Percentiles rank a stretch among this genome's conserved stretches.
Conservation (phyloP, 352 stramenopile species). For the Pythium monospermum region DNA sequence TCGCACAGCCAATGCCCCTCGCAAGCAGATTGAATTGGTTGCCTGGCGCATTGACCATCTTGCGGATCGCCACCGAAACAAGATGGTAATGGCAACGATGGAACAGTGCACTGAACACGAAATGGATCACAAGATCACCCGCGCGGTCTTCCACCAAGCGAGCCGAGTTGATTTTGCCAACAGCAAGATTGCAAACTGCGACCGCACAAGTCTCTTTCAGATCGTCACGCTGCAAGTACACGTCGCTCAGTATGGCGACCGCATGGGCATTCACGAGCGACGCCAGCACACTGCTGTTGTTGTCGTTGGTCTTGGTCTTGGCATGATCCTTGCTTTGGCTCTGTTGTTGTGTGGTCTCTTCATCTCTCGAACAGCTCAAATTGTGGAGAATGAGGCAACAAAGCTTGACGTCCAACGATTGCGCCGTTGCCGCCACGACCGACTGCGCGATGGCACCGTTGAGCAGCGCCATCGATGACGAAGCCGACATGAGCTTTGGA, state of each 20-base stretch:
- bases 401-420: slow-evolving; percentile 32
- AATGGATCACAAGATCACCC: slow-evolving; percentile 48
- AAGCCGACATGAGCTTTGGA: no score
- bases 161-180: slow-evolving; percentile 66
- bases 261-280: slow-evolving; percentile 42
- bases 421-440: background rate
- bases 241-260: slow-evolving; percentile 39
- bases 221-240: slow-evolving; percentile 40
- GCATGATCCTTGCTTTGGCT: no score
- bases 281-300: slow-evolving; percentile 24
- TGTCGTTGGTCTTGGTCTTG: background rate
- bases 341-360: slow-evolving; percentile 1
- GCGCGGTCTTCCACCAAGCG: slow-evolving; percentile 47
- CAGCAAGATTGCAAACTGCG: slow-evolving; percentile 55
- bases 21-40: slow-evolving; percentile 51
- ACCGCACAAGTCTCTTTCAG: slow-evolving; percentile 55
- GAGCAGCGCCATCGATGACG: slow-evolving; percentile 5
- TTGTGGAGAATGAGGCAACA: slow-evolving; percentile 74
- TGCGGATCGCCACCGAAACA: slow-evolving; percentile 46
- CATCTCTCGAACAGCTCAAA: slow-evolving; percentile 38
- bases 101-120: slow-evolving; percentile 41
- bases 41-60: slow-evolving; percentile 54
- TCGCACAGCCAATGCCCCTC: slow-evolving; percentile 32
- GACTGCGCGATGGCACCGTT: slow-evolving; percentile 5
- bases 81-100: slow-evolving; percentile 31